Evolutionary conservation across 2,329 filamentous ascomycete species (phyloP).

Genomic region (Beauveria caledonica): DNA sequence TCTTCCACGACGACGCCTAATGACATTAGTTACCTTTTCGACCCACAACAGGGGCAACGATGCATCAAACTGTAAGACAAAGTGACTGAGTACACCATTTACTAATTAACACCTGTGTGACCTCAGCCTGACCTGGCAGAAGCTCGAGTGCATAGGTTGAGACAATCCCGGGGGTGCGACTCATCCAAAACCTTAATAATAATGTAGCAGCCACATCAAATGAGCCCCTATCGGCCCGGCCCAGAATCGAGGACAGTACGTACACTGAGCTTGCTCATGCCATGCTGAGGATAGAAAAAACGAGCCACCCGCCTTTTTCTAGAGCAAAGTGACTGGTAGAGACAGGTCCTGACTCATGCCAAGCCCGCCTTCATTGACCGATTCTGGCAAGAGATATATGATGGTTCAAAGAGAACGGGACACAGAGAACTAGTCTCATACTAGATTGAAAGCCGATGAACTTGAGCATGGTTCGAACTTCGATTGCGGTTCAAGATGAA

Average conservation of each 20-base stretch:
- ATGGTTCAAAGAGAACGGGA: no score
- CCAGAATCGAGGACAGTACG: no score
- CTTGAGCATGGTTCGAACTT: no score
- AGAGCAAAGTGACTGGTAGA: no score
- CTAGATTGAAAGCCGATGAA: background rate
- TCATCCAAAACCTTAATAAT: background rate
- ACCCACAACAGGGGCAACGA: background rate
- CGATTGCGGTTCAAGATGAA: background rate
- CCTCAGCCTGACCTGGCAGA: background rate
- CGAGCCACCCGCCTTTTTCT: no score
- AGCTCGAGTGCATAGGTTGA: background rate
- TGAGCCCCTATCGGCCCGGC: background rate
- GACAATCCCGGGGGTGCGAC: background rate
- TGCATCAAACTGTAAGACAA: background rate
- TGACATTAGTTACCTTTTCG: constrained; percentile 1
- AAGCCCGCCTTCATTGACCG: no score
- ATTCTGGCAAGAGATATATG: no score
- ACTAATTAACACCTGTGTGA: no score
- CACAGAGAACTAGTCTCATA: no score
- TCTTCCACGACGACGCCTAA: background rate
- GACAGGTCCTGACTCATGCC: no score
- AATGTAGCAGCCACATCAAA: background rate
- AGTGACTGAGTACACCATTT: background rate
- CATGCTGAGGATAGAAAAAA: no score
- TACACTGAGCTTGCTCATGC: no score